phyloP scores from a whole-genome alignment of 2,329 filamentous ascomycete species.

The Xylaria multiplex region DNA sequence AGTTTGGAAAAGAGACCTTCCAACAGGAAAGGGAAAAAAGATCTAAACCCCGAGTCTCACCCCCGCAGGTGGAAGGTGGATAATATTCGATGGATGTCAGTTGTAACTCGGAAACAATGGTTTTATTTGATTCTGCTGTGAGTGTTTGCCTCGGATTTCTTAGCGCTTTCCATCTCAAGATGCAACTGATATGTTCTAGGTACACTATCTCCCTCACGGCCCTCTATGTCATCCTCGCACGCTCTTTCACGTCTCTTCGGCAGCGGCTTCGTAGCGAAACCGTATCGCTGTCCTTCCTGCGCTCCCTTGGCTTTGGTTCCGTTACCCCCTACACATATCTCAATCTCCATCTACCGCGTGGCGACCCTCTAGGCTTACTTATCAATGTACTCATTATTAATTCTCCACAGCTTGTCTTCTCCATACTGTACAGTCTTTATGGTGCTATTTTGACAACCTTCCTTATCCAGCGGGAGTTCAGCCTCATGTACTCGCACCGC shows the following conservation, averaged over 20 bases:
- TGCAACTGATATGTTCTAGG: slow-evolving; percentile 14
- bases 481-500: slow-evolving; percentile 48
- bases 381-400: slow-evolving; percentile 56
- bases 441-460: slow-evolving; percentile 59
- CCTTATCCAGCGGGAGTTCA: slow-evolving; percentile 59
- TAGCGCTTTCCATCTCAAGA: not conserved
- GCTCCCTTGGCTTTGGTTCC: slow-evolving; percentile 46
- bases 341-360: slow-evolving; percentile 40
- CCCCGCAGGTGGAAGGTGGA: slow-evolving; percentile 26
- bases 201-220: slow-evolving; percentile 30
- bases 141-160: not conserved
- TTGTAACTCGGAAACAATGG: slow-evolving; percentile 25
- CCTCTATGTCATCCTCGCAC: slow-evolving; percentile 27
- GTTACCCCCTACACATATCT: slow-evolving; percentile 46
- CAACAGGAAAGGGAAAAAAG: not conserved
- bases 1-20: not conserved
- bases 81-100: slow-evolving; percentile 34
- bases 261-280: slow-evolving; percentile 1
- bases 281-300: slow-evolving; percentile 36
- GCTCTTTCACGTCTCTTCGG: slow-evolving; percentile 31
- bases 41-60: not conserved
- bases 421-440: slow-evolving; percentile 56
- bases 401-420: slow-evolving; percentile 57
- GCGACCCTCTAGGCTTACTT: slow-evolving; percentile 47
- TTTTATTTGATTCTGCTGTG: slow-evolving; percentile 23